Evolutionary conservation across 2,329 filamentous ascomycete genomes (phyloP), one percentile per base, ranked within the genome.

Genomic region (Hypoxylon sp.): DNA sequence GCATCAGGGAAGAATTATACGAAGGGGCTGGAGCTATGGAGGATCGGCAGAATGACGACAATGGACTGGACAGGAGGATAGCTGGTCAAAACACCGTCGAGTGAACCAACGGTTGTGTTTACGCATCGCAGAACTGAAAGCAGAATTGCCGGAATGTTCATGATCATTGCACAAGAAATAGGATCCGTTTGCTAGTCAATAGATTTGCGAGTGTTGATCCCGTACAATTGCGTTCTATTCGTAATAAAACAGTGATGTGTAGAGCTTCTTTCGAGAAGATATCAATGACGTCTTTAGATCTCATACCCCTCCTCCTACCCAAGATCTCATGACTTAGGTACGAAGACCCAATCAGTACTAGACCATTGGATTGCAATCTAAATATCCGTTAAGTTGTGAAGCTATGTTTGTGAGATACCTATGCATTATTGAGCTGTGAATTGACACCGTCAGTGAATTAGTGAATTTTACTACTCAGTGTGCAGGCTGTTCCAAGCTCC

Each of bases 31-130:
- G 68, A 60, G 74, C 68, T 62, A 73, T 74, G 74, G 71, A 68
- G 74, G 73, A 62, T 75, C 75, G 72, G 75, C 75, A 77, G 50
- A 75, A 75, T 81, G 78, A 74, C 73, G 73, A 75, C 67, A 72
- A 73, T 37, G 68, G 65, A 69, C 61, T 69, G 73, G 62, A 59
- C 65, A 67, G 66, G 71, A 73, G 75, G 77, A 76, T 60, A 66
- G 73, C 69, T 75, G 75, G 74, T 75, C 74, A 77, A 76, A 65
- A 67, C 24, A 70, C 65, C 63, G 70, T 76, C 75, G 75, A 75
- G 75, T 75, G 72, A 71, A 73, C 67, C 52, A 66, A 61, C 35
- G 52, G 68, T 55, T 70, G 73, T 76, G 73, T 76, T 76, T 76
- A 73, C 67, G 53, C 61, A 72, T 68, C 64, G 65, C 67, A 29